A percentile compares a stretch with the other conserved stretches of the same genome.
Conservation (phyloP, 148 eudicot genomes). For the Rhododendron molle region DNA sequence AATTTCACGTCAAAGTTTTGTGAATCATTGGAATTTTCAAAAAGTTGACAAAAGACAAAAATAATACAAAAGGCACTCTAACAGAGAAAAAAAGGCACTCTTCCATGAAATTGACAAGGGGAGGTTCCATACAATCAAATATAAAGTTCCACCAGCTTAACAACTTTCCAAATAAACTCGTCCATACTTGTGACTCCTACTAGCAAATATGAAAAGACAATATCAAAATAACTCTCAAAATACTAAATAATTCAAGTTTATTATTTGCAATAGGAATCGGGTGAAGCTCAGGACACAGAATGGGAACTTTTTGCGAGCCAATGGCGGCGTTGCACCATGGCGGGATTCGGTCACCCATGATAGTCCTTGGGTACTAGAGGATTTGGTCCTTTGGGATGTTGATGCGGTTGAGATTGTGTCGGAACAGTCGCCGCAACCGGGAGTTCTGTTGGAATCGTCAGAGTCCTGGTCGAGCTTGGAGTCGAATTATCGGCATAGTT, state of each 20-base stretch:
- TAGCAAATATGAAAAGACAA: too few species aligned
- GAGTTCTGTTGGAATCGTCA: neutral
- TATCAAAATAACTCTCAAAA: neutral
- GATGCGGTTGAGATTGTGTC: constrained; percentile 42
- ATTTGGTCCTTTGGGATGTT: constrained; percentile 71
- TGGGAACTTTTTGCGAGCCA: constrained; percentile 61
- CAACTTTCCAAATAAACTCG: neutral
- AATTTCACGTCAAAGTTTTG: too few species aligned
- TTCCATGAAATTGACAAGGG: too few species aligned
- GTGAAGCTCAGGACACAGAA: constrained; percentile 40
- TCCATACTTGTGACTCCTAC: neutral
- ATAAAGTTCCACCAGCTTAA: neutral
- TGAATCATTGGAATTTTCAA: too few species aligned
- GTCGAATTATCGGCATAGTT: constrained; percentile 16
- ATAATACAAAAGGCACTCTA: too few species aligned
- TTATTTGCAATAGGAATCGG: neutral
- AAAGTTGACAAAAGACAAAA: too few species aligned
- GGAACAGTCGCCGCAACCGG: neutral
- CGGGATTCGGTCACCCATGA: constrained; percentile 71
- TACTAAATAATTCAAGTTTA: neutral
- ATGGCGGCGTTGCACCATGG: constrained; percentile 78
- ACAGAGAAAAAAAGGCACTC: too few species aligned
- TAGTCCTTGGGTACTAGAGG: constrained; percentile 50
- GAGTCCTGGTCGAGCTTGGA: constrained; percentile 27
- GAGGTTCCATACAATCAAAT: neutral